These are phyloP conservation scores for Coemansia sp. DNA, from an alignment of 192 early-diverging fungal species.

Conservation along the genomic window DNA sequence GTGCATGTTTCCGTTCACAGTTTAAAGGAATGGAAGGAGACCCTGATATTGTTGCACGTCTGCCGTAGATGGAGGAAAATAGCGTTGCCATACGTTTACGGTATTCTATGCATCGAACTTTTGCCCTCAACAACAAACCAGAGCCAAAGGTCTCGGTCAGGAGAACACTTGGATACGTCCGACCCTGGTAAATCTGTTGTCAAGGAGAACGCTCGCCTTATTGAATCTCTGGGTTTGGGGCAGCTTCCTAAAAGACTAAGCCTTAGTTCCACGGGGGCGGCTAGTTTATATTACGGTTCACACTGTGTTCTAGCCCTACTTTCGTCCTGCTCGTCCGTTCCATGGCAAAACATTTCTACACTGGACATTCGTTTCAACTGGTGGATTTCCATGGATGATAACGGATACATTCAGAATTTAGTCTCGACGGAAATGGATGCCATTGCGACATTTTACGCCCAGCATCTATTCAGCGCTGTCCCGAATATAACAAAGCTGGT, in stretches of 20 bases:
- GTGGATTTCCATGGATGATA: slow-evolving; percentile 3
- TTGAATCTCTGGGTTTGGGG: neutral
- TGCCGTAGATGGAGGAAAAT: slow-evolving; percentile 4
- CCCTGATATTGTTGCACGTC: neutral
- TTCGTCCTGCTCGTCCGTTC: neutral
- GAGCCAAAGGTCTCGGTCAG: neutral
- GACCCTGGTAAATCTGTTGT: neutral
- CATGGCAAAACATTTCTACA: neutral
- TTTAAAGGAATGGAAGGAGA: neutral
- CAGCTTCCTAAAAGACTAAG: neutral
- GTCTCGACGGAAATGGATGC: neutral
- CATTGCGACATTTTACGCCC: neutral
- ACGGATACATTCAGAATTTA: neutral
- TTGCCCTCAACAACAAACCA: neutral
- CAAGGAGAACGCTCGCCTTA: neutral
- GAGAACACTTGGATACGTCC: neutral
- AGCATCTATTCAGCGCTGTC: neutral
- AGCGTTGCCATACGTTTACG: neutral
- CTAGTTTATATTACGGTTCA: neutral
- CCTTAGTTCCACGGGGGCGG: neutral
- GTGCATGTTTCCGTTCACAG: neutral
- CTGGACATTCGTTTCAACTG: neutral
- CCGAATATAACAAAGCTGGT: slow-evolving; percentile 1
- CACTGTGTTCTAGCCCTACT: neutral
- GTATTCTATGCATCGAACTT: neutral